Evolutionary conservation across 345 rosid species (phyloP).

Genomic region (Arabis alpina): DNA sequence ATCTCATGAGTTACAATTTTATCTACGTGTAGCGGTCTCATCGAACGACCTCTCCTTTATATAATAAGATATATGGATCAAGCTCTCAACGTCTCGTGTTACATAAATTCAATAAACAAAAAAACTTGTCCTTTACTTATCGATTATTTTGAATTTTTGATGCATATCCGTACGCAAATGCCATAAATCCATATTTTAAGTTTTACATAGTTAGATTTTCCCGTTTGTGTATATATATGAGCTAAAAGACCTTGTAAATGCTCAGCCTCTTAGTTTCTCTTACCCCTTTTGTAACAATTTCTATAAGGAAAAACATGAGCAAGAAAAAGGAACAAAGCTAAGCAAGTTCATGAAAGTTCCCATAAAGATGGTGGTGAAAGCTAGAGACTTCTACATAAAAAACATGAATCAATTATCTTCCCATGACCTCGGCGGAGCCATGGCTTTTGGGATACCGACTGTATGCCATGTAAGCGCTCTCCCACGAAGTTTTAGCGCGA

Average conservation of each 20-base stretch:
- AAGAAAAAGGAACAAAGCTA: constrained; percentile 44
- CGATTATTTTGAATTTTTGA: not conserved
- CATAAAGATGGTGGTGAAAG: constrained; percentile 45
- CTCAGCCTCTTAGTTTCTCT: not conserved
- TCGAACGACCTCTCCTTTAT: no score
- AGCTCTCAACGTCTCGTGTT: constrained; percentile 6
- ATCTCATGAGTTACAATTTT: no score
- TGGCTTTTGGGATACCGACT: constrained; percentile 50
- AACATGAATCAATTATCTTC: constrained; percentile 53
- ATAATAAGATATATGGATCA: not conserved
- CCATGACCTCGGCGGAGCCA: constrained; percentile 37
- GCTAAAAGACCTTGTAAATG: not conserved
- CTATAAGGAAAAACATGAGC: constrained; percentile 1
- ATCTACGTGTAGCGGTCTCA: no score
- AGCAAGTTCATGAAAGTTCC: constrained; percentile 49
- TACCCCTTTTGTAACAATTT: not conserved
- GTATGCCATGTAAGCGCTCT: constrained; percentile 40
- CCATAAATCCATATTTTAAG: not conserved
- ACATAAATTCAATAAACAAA: constrained; percentile 3
- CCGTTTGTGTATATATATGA: not conserved
- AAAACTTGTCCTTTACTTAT: not conserved
- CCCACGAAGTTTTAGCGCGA: constrained; percentile 54
- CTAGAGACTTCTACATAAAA: constrained; percentile 53
- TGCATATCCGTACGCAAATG: constrained; percentile 17
- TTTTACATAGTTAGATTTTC: not conserved